Evolutionary conservation across 352 stramenopile genomes (phyloP).

Genomic region (Phytophthora pluvialis): DNA sequence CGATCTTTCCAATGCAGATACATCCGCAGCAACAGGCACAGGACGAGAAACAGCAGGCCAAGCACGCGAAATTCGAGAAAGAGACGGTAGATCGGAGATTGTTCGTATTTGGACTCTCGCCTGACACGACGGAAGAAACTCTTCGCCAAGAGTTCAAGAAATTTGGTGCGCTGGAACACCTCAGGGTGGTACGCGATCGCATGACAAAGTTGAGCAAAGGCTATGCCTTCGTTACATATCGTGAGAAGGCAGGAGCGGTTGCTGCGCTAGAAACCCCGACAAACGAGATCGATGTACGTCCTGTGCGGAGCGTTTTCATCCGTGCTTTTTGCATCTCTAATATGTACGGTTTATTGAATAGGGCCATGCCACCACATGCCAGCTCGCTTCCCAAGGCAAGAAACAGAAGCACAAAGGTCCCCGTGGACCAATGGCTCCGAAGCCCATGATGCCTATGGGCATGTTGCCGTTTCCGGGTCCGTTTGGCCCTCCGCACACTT

Average conservation of each 20-base stretch:
- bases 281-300: conserved; percentile 73
- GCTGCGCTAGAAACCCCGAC: conserved; percentile 62
- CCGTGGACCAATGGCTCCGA: no score
- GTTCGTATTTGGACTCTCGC: conserved; percentile 64
- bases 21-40: conserved; percentile 4
- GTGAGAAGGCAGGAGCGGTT: conserved; percentile 48
- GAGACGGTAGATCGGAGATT: conserved; percentile 62
- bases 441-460: no score
- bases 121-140: conserved; percentile 59
- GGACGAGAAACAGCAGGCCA: neutral
- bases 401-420: neutral
- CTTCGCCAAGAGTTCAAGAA: conserved; percentile 65
- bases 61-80: neutral
- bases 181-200: conserved; percentile 53
- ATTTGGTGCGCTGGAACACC: conserved; percentile 67
- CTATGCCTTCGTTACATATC: conserved; percentile 76
- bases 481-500: no score
- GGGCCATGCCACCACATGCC: neutral
- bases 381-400: neutral
- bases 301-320: neutral
- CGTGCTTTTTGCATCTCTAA: neutral
- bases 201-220: conserved; percentile 69
- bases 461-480: no score
- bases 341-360: neutral
- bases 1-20: no score